phyloP scores from a whole-genome alignment of 2,329 filamentous ascomycete genomes.

The Botrytis galanthina region DNA sequence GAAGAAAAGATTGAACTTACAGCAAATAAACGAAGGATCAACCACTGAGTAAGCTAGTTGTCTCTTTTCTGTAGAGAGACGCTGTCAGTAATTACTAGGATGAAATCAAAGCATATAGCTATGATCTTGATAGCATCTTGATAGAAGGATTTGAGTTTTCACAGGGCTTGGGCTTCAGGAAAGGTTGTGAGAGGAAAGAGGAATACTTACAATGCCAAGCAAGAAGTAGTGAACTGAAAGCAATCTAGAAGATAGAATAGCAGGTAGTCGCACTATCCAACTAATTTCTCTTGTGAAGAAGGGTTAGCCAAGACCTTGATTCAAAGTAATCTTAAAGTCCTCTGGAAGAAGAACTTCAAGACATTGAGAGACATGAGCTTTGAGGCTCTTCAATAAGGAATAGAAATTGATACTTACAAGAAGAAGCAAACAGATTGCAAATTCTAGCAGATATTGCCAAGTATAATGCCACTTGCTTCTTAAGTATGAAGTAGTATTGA shows the following conservation, averaged over 20 bases:
- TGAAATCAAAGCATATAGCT: too few species aligned
- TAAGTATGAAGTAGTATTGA: not conserved
- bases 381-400: not conserved
- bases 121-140: not conserved
- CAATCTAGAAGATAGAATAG: not conserved
- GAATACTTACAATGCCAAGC: not conserved
- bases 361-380: not conserved
- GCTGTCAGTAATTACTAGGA: not conserved
- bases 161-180: not conserved
- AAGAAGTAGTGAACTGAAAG: not conserved
- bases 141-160: not conserved
- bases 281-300: too few species aligned
- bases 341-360: not conserved
- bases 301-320: not conserved
- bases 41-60: not conserved
- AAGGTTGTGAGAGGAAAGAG: fast-evolving
- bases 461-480: not conserved
- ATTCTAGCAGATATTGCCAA: not conserved
- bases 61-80: not conserved
- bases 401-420: not conserved
- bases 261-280: not conserved
- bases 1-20: not conserved
- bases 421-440: not conserved
- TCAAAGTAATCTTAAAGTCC: not conserved
- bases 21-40: not conserved